Percentiles rank a stretch among this genome's conserved stretches.
phyloP scores from a whole-genome alignment of 176 grass and related monocot genomes.

The Puya raimondii region DNA sequence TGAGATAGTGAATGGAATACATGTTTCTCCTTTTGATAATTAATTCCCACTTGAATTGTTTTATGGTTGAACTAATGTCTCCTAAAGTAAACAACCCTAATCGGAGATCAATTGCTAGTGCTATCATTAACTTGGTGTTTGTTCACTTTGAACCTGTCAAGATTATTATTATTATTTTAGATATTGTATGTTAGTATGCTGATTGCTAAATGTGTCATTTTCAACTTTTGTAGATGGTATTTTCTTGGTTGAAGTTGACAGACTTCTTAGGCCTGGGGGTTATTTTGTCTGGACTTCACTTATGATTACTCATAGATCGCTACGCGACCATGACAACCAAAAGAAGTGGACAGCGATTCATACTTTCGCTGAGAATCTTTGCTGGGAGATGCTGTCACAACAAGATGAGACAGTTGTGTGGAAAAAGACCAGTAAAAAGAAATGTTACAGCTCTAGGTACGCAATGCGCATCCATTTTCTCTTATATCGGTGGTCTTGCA shows the following conservation, averaged over 20 bases:
- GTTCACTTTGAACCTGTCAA: too few relatives aligned
- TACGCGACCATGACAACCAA: conserved; percentile 88
- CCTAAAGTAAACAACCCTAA: too few relatives aligned
- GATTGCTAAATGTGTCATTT: conserved; percentile 7
- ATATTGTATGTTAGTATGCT: not conserved
- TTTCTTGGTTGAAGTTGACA: conserved; percentile 96
- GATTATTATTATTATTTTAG: too few relatives aligned
- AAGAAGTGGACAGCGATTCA: conserved; percentile 77
- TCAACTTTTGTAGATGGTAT: conserved; percentile 56
- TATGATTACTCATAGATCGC: conserved; percentile 79
- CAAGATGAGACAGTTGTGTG: conserved; percentile 99
- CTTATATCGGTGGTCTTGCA: not conserved
- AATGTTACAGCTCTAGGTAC: conserved; percentile 78
- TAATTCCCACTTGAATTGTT: too few relatives aligned
- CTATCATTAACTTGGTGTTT: too few relatives aligned
- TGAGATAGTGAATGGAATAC: not conserved
- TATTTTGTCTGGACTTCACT: conserved; percentile 96
- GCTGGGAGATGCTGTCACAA: conserved; percentile 95
- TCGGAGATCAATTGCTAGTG: too few relatives aligned
- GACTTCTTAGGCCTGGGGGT: conserved; percentile 87
- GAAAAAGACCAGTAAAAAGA: conserved; percentile 78
- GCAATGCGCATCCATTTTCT: not conserved
- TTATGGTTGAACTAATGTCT: too few relatives aligned
- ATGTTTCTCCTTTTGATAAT: not conserved
- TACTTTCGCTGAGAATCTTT: conserved; percentile 58